These are phyloP conservation scores for Microsporum audouinii DNA, from an alignment of 2,329 filamentous ascomycete genomes.

Conservation along the genomic window DNA sequence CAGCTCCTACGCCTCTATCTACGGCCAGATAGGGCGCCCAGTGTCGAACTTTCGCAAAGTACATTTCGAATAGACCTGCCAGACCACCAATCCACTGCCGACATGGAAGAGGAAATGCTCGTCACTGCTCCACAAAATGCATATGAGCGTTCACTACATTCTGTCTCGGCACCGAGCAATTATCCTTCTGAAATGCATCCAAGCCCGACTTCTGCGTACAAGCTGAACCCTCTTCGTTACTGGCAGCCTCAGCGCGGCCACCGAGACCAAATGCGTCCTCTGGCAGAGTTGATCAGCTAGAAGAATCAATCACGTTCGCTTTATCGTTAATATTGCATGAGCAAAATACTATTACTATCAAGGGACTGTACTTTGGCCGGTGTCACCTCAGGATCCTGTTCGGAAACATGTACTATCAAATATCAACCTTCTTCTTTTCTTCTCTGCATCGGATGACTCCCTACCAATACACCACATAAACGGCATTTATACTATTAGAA, in stretches of 20 bases:
- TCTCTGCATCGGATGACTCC: neutral
- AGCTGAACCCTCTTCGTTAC: constrained; percentile 3
- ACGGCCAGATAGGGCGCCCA: constrained; percentile 19
- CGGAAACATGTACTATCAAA: neutral
- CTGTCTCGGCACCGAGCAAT: constrained; percentile 7
- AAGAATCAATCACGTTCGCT: neutral
- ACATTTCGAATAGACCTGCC: constrained; percentile 23
- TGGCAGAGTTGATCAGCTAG: constrained; percentile 5
- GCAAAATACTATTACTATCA: neutral
- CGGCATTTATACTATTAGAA: neutral
- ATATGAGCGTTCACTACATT: constrained; percentile 9
- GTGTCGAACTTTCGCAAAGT: constrained; percentile 19
- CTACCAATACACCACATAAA: neutral
- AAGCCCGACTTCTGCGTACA: neutral
- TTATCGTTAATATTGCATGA: neutral
- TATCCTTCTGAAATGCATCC: constrained; percentile 3
- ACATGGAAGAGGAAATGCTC: constrained; percentile 14
- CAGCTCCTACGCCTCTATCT: constrained; percentile 29
- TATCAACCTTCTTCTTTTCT: neutral
- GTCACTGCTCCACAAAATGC: constrained; percentile 12
- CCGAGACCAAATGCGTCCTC: neutral
- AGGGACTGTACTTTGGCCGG: neutral
- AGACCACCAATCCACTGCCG: constrained; percentile 11
- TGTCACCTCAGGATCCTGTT: neutral
- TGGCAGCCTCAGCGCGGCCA: constrained; percentile 2